Evolutionary conservation across 345 rosid genomes (phyloP), one percentile per base, ranked within the genome.

Genomic region (Rubroshorea leprosula): DNA sequence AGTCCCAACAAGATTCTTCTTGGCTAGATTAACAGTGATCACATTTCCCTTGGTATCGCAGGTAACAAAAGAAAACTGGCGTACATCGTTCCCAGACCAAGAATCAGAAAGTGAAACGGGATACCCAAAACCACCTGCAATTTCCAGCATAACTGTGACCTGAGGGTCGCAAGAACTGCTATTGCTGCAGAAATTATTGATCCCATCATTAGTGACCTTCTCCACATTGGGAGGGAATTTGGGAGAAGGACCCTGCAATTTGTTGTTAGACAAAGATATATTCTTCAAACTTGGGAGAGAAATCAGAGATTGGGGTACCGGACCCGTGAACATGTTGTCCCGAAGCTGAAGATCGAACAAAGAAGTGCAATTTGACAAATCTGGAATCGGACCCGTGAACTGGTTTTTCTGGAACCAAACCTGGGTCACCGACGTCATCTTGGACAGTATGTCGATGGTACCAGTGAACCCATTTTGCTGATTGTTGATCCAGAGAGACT

Each of bases 31-130:
- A 46, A 89, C 53, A 0, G 71, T 55, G 16, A 57, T 68, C 48
- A 89, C 78, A 26, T 43, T 79, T 50, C n/a, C n/a, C n/a, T 41
- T 56, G 4, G 76, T 12, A 66, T 82, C 81, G 39, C 95, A 91
- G 2, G 65, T 51, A n/a, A 91, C 70, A 58, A 68, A 84, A 21
- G 76, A 39, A 89, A 89, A 88, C 12, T 17, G 23, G 21, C 98
- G 89, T 57, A 95, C 78, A 60, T 85, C 61, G 57, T 92, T 80
- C 47, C 95, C 98, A 6, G 26, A 11, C 98, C 95, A 92, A 21
- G 78, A 65, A 26, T 86, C 86, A 16, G 89, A 75, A 49, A 92
- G 67, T n/a, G 17, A 49, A 0, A 29, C 54, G 0, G 96, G 98
- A 48, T 81, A 92, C 1, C 87, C 83, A 23, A 92, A 75, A 54